A percentile compares a stretch with the other conserved stretches of the same genome.
phyloP scores from a whole-genome alignment of 2,329 filamentous ascomycete species.

The Exutisphaerella laricina region DNA sequence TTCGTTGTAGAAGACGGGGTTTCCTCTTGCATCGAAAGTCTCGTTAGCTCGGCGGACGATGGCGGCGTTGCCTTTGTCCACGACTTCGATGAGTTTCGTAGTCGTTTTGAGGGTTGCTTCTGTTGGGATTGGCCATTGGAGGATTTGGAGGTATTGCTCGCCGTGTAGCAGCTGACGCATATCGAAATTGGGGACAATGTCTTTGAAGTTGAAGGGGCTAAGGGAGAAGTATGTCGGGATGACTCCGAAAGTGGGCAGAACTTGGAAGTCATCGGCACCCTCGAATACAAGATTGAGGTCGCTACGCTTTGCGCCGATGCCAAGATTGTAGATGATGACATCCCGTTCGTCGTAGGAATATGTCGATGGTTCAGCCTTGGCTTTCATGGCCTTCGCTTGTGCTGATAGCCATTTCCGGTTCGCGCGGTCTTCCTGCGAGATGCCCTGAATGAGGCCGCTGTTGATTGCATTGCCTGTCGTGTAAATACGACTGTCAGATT shows the following conservation, averaged over 20 bases:
- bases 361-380: constrained; percentile 39
- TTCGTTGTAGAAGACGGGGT: constrained; percentile 96
- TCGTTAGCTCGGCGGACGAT: constrained; percentile 73
- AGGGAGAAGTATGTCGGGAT: constrained; percentile 83
- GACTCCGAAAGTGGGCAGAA: constrained; percentile 86
- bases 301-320: constrained; percentile 82
- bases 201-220: constrained; percentile 69
- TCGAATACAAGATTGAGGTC: constrained; percentile 87
- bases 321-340: constrained; percentile 84
- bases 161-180: constrained; percentile 98
- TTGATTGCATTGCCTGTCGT: constrained; percentile 11
- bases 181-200: constrained; percentile 89
- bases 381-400: constrained; percentile 61
- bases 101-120: constrained; percentile 68
- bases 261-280: constrained; percentile 84
- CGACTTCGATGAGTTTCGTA: constrained; percentile 80
- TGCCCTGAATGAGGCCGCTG: constrained; percentile 5
- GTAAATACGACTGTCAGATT: constrained; percentile 51
- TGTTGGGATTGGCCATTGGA: constrained; percentile 86
- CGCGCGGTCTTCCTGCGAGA: constrained; percentile 57
- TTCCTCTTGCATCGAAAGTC: constrained; percentile 75
- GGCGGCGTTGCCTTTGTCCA: constrained; percentile 90
- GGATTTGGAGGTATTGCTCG: constrained; percentile 94
- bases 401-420: constrained; percentile 54
- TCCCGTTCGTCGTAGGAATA: constrained; percentile 74